These are phyloP conservation scores for Acanthamoeba lenticulata DNA, from an alignment of 208 protist species.

Conservation along the genomic window DNA sequence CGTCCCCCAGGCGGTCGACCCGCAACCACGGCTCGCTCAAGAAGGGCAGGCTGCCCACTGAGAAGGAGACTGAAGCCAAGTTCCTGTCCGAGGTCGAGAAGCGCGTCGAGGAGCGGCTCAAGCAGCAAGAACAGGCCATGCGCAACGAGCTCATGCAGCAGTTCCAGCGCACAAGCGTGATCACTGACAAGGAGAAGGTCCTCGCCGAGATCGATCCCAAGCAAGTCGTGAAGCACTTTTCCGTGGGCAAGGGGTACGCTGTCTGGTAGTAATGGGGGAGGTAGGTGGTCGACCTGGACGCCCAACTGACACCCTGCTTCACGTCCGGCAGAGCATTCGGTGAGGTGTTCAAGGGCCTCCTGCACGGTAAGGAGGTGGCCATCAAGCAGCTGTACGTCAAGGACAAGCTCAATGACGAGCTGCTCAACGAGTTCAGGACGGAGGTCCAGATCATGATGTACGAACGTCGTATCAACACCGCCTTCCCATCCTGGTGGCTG, in stretches of 20 bases:
- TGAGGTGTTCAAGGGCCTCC: slow-evolving; percentile 62
- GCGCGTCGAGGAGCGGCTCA: slow-evolving; percentile 34
- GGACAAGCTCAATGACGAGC: slow-evolving; percentile 14
- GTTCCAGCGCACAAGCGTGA: background rate
- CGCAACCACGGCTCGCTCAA: background rate
- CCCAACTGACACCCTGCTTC: background rate
- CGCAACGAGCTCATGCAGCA: slow-evolving; percentile 20
- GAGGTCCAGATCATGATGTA: slow-evolving; percentile 69
- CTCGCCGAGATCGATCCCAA: slow-evolving; percentile 63
- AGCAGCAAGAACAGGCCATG: slow-evolving; percentile 53
- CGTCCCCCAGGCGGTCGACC: background rate
- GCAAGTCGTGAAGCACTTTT: slow-evolving; percentile 22
- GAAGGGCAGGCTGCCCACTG: background rate
- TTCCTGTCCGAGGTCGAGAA: slow-evolving; percentile 60
- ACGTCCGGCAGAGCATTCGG: slow-evolving; percentile 68
- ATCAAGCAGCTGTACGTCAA: slow-evolving; percentile 69
- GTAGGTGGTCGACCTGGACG: background rate
- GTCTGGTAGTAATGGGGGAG: background rate
- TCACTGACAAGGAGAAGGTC: slow-evolving; percentile 47
- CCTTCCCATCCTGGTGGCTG: background rate
- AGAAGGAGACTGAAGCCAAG: slow-evolving; percentile 34
- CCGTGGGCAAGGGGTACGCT: slow-evolving; percentile 56
- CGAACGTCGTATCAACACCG: too few relatives aligned
- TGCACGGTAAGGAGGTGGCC: slow-evolving; percentile 68
- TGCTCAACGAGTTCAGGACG: slow-evolving; percentile 63